Evolutionary conservation across 169 alveolate species (phyloP), one percentile per base, ranked within the genome.

Genomic region (Cyclospora cayetanensis): DNA sequence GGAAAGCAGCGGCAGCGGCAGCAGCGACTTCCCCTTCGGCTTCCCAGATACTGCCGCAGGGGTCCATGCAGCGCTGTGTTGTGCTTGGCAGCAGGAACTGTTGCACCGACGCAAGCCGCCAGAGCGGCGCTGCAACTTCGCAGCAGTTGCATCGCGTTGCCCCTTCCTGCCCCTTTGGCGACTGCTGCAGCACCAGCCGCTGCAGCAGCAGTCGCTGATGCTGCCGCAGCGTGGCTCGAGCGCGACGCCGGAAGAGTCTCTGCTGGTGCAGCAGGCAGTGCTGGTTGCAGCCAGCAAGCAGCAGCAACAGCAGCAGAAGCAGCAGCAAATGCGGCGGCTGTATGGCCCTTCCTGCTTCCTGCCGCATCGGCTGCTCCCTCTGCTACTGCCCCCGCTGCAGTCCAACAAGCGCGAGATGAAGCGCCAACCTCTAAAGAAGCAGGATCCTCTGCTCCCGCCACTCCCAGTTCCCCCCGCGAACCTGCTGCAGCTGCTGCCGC

Each of bases 1-100:
- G 15, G 90, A 82, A 55, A 31, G 5, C 5, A 55, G 70, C 70
- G 25, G 70, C 70, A 55, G 70, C 70, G 25, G 70, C 25, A 4
- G 70, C 70, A 55, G 70, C 18, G 25, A 31, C 70, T n/a, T 25
- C n/a, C n/a, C n/a, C 70, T 35, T 41, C 35, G 90, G 90, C 27
- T 82, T 29, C 90, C 90, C 90, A 5, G 90, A 82, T 34, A 55
- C 79, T 53, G 70, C 29, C 15, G 90, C 90, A 11, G 90, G 90
- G 2, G 25, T 77, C 34, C 79, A 52, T 18, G 74, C 77, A 5
- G 90, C 74, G 4, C 79, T 82, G 37, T 82, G 79, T 55, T 52
- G 70, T 34, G 90, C 79, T 27, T 82, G 90, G 90, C 90, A 82
- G 41, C 66, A 53, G 35, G 90, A 82, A 46, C 31, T 53, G 90